phyloP scores from a whole-genome alignment of 352 stramenopile genomes.

The Bremia lactucae region DNA sequence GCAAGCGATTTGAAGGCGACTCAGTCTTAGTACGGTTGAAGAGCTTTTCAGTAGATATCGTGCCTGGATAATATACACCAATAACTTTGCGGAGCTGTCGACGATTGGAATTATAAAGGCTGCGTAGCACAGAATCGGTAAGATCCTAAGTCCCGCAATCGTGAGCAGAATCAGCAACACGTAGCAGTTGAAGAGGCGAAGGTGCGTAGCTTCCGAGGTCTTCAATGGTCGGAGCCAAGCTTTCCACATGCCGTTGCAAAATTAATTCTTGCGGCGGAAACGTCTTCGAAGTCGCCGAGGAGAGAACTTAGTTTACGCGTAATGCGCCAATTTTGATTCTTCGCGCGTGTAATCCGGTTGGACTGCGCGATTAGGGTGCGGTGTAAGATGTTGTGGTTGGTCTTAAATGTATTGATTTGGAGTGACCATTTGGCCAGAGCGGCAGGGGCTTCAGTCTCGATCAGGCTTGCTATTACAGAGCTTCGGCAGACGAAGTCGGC shows the following conservation, averaged over 20 bases:
- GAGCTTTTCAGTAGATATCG: background rate
- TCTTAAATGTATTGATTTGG: constrained; percentile 10
- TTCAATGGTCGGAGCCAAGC: background rate
- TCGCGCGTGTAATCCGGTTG: background rate
- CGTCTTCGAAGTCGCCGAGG: constrained; percentile 1
- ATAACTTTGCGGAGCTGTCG: background rate
- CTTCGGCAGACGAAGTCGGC: constrained; percentile 2
- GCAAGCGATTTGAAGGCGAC: background rate
- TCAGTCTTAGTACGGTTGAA: background rate
- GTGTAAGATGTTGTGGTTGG: constrained; percentile 2
- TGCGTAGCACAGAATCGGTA: background rate
- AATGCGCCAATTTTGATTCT: constrained; percentile 3
- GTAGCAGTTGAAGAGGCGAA: constrained; percentile 7
- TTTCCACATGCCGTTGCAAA: constrained; percentile 3
- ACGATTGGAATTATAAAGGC: constrained; percentile 2
- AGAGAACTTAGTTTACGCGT: constrained; percentile 6
- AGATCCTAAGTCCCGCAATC: constrained; percentile 1
- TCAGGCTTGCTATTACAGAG: background rate
- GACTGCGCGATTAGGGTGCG: background rate
- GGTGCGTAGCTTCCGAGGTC: background rate
- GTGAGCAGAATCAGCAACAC: background rate
- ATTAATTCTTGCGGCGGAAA: constrained; percentile 1
- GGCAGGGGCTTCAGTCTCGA: background rate
- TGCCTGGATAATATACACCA: background rate
- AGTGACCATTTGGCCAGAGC: constrained; percentile 3